Conservation (phyloP, 2,329 filamentous ascomycete species). For the Ceratocystiopsis minuta region DNA sequence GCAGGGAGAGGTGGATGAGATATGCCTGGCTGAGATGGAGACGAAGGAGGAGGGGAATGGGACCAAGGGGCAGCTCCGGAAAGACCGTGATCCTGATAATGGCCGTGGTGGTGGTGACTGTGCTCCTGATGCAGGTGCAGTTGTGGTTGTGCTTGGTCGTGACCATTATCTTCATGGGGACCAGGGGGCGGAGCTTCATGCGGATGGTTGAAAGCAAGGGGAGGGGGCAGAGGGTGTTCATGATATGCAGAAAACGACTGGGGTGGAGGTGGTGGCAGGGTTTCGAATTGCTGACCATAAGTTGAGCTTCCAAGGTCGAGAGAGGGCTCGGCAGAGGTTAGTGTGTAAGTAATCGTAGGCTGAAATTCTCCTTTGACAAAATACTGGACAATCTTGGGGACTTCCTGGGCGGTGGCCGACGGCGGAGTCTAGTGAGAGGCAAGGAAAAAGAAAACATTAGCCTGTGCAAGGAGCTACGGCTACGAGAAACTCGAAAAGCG, state of each 20-base stretch:
- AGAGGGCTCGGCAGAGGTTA: slow-evolving; percentile 18
- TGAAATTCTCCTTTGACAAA: slow-evolving; percentile 36
- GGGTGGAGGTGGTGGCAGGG: slow-evolving; percentile 9
- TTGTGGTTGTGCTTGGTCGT: slow-evolving; percentile 6
- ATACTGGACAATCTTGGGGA: slow-evolving; percentile 27
- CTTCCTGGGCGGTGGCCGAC: too few relatives aligned
- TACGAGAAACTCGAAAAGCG: background rate
- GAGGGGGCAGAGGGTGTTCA: slow-evolving; percentile 4
- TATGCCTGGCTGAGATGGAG: slow-evolving; percentile 1
- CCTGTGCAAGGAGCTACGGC: background rate
- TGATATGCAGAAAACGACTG: slow-evolving; percentile 10
- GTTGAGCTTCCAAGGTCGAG: slow-evolving; percentile 10
- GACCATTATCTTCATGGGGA: slow-evolving; percentile 10
- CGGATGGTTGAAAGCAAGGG: background rate
- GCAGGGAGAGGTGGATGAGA: too few relatives aligned
- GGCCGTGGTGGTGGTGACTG: slow-evolving; percentile 3
- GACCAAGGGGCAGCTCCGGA: background rate
- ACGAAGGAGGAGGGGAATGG: background rate
- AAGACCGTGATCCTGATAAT: background rate
- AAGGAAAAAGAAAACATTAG: background rate
- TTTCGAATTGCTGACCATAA: slow-evolving; percentile 15
- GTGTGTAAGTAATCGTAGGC: slow-evolving; percentile 15
- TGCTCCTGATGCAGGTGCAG: slow-evolving; percentile 9
- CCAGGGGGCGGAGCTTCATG: background rate
- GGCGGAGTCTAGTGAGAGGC: background rate